Conservation (phyloP, 202 grass and related monocot species). For the Dendrocalamus latiflorus region DNA sequence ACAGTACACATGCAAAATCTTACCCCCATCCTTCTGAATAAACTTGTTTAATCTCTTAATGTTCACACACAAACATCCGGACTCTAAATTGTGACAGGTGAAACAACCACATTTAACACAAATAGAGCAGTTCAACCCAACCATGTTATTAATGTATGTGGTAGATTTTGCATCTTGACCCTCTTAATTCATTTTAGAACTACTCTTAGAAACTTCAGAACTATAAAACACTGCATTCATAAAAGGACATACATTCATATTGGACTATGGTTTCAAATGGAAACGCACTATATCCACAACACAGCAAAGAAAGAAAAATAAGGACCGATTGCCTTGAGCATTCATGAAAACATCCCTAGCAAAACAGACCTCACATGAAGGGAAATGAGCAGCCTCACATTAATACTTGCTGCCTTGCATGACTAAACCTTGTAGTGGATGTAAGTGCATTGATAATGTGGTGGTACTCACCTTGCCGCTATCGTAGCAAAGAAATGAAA, state of each 20-base stretch:
- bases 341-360: neutral
- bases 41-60: too few relatives aligned
- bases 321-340: neutral
- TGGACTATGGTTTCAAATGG: neutral
- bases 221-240: neutral
- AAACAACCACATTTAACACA: neutral
- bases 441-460: too few relatives aligned
- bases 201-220: neutral
- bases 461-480: too few relatives aligned
- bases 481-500: too few relatives aligned
- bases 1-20: too few relatives aligned
- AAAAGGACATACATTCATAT: neutral
- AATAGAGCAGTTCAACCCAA: neutral
- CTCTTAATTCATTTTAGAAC: neutral
- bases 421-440: too few relatives aligned
- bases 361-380: too few relatives aligned
- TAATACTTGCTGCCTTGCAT: too few relatives aligned
- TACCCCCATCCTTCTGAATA: too few relatives aligned
- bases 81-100: neutral
- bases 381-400: too few relatives aligned
- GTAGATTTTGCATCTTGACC: constrained; percentile 5
- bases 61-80: too few relatives aligned
- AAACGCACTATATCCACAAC: neutral
- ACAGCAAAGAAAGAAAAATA: neutral
- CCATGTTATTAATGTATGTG: neutral